Conservation (phyloP, 2,329 filamentous ascomycete species). For the Ceratocystis ficicola region DNA sequence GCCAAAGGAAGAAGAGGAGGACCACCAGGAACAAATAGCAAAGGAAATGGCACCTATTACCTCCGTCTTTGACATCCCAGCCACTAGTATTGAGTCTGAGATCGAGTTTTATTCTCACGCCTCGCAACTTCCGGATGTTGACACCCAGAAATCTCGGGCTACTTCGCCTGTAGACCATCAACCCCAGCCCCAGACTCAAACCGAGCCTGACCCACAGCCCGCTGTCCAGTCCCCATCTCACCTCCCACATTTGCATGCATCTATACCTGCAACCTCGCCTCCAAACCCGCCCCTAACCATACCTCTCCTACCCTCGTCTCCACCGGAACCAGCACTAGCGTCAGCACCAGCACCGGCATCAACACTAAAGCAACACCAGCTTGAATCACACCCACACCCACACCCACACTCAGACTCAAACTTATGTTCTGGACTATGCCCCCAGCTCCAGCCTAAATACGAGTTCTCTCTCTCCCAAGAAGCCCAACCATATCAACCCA, state of each 20-base stretch:
- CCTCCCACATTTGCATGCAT: background rate
- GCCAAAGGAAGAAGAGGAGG: background rate
- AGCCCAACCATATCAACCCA: conserved; percentile 1
- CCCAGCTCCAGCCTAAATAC: background rate
- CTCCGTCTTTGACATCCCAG: background rate
- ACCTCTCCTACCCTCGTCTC: background rate
- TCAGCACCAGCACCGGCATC: background rate
- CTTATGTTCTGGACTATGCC: background rate
- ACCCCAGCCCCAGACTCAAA: background rate
- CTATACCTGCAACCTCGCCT: background rate
- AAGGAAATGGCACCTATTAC: background rate
- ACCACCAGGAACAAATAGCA: background rate
- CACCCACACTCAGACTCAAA: background rate
- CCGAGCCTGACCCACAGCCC: background rate
- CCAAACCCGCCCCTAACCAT: background rate
- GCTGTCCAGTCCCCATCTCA: background rate
- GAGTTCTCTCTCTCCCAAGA: background rate
- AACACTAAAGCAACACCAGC: background rate
- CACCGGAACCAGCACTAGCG: background rate
- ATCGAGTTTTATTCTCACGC: background rate
- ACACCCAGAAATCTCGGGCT: background rate
- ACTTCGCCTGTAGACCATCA: background rate
- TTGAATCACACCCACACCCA: background rate
- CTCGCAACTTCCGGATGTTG: background rate
- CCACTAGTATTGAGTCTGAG: background rate